Conservation (phyloP, 73 alveolate species). For the Paramecium biaurelia region DNA sequence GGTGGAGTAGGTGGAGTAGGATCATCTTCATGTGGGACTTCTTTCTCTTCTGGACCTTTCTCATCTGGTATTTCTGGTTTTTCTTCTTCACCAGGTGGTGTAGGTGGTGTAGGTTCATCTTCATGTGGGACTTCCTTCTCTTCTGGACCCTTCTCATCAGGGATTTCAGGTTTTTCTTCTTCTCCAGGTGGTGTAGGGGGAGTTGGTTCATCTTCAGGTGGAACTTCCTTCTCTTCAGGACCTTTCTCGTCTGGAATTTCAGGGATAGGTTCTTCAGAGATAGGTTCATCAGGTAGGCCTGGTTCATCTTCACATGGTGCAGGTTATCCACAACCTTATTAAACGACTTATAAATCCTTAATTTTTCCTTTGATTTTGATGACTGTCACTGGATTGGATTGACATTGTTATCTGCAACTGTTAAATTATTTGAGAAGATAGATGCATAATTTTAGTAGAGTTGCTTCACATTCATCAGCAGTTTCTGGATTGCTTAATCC, state of each 20-base stretch:
- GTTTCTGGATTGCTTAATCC: constrained; percentile 26
- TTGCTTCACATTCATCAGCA: constrained; percentile 40
- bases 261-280: neutral
- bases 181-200: neutral
- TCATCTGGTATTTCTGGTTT: neutral
- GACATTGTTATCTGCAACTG: constrained; percentile 43
- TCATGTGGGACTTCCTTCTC: neutral
- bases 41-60: neutral
- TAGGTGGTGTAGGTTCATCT: neutral
- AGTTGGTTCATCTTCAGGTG: neutral
- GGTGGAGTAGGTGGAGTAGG: neutral
- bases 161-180: neutral
- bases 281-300: constrained; percentile 20
- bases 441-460: constrained; percentile 41
- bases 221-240: neutral
- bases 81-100: neutral
- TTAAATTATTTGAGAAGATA: constrained; percentile 36
- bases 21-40: neutral
- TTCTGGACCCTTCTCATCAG: neutral
- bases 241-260: neutral
- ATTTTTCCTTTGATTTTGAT: constrained; percentile 43
- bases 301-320: constrained; percentile 55
- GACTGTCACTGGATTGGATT: constrained; percentile 36
- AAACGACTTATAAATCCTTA: constrained; percentile 43
- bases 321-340: constrained; percentile 27